Conservation (phyloP, 371 early-diverging fungal species). For the Batrachochytrium dendrobatidis region DNA sequence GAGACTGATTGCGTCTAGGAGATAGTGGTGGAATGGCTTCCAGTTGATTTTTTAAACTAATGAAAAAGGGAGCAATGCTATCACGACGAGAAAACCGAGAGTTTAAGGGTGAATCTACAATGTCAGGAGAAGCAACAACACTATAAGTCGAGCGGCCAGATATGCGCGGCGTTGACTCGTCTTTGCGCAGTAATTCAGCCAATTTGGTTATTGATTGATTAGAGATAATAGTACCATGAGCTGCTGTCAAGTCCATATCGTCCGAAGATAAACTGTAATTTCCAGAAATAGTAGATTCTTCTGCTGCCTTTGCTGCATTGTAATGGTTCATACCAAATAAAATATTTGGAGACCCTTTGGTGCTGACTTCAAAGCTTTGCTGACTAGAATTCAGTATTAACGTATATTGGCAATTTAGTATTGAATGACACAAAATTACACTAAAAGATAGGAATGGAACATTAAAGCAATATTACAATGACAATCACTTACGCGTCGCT, state of each 20-base stretch:
- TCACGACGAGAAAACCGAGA: too few relatives aligned
- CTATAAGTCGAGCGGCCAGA: neutral
- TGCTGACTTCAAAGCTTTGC: neutral
- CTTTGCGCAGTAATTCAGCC: neutral
- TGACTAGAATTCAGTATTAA: neutral
- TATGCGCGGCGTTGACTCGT: neutral
- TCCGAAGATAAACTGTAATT: neutral
- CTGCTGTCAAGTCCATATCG: neutral
- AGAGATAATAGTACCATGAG: neutral
- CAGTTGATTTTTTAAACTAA: neutral
- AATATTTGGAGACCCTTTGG: neutral
- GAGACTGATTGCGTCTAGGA: neutral
- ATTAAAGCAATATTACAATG: too few relatives aligned
- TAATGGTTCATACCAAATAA: neutral
- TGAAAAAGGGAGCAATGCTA: neutral
- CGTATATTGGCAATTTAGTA: neutral
- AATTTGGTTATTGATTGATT: neutral
- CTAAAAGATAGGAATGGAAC: too few relatives aligned
- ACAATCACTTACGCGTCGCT: slow-evolving; percentile 1
- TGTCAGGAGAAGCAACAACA: neutral
- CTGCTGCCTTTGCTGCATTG: neutral
- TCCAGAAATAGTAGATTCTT: neutral
- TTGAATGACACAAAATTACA: too few relatives aligned
- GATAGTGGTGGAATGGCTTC: neutral
- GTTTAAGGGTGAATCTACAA: neutral